Evolutionary conservation across 257 asterid genomes (phyloP).

Genomic region (Oldenlandia corymbosa): DNA sequence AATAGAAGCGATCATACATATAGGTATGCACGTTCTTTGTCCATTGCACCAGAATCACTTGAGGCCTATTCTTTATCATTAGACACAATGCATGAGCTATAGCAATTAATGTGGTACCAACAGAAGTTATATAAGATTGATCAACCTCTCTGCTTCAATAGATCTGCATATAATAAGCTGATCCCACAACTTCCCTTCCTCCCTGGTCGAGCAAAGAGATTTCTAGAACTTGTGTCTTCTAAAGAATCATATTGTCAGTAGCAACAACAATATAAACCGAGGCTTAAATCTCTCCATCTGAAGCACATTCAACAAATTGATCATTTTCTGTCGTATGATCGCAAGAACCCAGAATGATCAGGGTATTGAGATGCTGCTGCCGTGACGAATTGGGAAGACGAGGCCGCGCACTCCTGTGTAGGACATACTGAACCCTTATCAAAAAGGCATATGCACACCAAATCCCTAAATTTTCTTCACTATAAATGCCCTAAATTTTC

Average conservation of each 20-base stretch:
- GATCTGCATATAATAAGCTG: slow-evolving; percentile 66
- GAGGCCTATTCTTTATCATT: slow-evolving; percentile 85
- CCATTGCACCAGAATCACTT: slow-evolving; percentile 94
- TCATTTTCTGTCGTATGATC: slow-evolving; percentile 98
- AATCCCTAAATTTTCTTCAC: too few species aligned
- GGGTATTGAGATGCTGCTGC: slow-evolving; percentile 50
- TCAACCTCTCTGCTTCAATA: slow-evolving; percentile 94
- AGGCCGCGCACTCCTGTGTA: slow-evolving; percentile 39
- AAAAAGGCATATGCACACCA: too few species aligned
- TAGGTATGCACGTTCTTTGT: slow-evolving; percentile 90
- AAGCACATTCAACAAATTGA: slow-evolving; percentile 61
- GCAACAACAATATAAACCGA: slow-evolving; percentile 85
- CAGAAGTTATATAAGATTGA: slow-evolving; percentile 79
- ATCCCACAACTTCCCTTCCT: slow-evolving; percentile 27
- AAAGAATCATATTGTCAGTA: slow-evolving; percentile 93
- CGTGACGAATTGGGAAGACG: slow-evolving; percentile 23
- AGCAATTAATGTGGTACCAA: slow-evolving; percentile 81
- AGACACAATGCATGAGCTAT: slow-evolving; percentile 77
- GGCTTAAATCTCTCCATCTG: slow-evolving; percentile 62
- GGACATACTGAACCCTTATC: slow-evolving; percentile 43
- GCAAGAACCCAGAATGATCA: slow-evolving; percentile 81
- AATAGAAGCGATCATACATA: slow-evolving; percentile 60
- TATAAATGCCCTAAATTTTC: too few species aligned
- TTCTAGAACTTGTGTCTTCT: slow-evolving; percentile 71
- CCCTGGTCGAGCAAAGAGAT: slow-evolving; percentile 60